A percentile compares a stretch with the other conserved stretches of the same genome.
Conservation (phyloP, 129 eudicot genomes). For the Tagetes patula region DNA sequence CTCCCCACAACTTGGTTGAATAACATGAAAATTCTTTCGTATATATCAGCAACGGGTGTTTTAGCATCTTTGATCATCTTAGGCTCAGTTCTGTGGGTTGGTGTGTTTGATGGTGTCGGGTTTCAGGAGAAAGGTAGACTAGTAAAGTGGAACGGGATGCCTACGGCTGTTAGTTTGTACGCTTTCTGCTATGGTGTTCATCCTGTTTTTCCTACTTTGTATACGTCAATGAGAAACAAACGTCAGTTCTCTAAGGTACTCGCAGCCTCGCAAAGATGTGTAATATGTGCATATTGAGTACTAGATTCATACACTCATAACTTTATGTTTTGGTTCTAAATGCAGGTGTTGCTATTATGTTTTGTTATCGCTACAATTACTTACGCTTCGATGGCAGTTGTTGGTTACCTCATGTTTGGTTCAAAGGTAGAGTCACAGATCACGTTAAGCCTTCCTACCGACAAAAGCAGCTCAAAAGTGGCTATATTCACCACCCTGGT, state of each 20-base stretch:
- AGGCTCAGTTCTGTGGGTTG: constrained; percentile 35
- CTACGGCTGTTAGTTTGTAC: constrained; percentile 58
- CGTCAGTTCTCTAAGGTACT: constrained; percentile 64
- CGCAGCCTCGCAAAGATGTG: too few relatives aligned
- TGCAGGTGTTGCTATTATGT: constrained; percentile 17
- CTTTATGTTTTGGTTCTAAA: constrained; percentile 7
- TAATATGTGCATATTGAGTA: too few relatives aligned
- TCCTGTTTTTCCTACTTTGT: constrained; percentile 81
- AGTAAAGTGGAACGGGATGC: constrained; percentile 34
- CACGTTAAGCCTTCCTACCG: constrained; percentile 25
- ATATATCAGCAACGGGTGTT: constrained; percentile 41
- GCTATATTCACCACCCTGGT: constrained; percentile 12
- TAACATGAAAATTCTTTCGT: constrained; percentile 35
- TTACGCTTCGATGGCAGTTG: constrained; percentile 14
- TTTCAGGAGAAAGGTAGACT: constrained; percentile 31
- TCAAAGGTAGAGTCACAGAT: constrained; percentile 20
- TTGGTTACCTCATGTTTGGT: constrained; percentile 28
- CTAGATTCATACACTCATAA: neutral
- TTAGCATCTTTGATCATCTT: constrained; percentile 35
- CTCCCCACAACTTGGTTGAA: constrained; percentile 44
- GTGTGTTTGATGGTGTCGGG: constrained; percentile 35
- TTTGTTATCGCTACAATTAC: constrained; percentile 17
- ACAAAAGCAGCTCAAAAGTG: constrained; percentile 16
- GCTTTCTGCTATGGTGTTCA: constrained; percentile 86
- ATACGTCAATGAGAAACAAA: constrained; percentile 63